phyloP scores from a whole-genome alignment of 1,139 yeast genomes.

The Kodamaea arcana region DNA sequence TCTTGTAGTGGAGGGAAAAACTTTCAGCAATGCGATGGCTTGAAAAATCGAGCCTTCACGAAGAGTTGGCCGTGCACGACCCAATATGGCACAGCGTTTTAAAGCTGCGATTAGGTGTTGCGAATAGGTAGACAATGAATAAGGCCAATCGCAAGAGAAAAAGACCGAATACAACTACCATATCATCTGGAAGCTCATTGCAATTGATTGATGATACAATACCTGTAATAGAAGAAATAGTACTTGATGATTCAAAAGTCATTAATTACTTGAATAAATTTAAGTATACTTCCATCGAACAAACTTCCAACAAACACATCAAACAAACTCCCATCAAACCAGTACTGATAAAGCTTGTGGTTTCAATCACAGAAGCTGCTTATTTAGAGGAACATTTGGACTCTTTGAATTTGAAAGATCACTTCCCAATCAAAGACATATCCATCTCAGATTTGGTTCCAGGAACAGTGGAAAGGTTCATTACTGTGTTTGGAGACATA shows the following conservation, averaged over 20 bases:
- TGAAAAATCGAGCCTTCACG: background rate
- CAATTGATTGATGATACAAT: slow-evolving; percentile 6
- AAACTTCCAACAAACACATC: too few species aligned
- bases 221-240: slow-evolving; percentile 5
- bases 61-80: background rate
- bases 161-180: slow-evolving; percentile 2
- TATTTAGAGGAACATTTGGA: slow-evolving; percentile 18
- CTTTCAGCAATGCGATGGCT: slow-evolving; percentile 1
- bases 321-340: slow-evolving; percentile 2
- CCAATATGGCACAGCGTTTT: too few species aligned
- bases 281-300: too few species aligned
- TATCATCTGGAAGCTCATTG: slow-evolving; percentile 2
- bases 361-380: slow-evolving; percentile 26
- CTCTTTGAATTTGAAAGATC: slow-evolving; percentile 10
- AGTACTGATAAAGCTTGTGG: slow-evolving; percentile 16
- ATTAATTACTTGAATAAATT: slow-evolving; percentile 18
- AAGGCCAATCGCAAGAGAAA: slow-evolving; percentile 8
- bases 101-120: too few species aligned
- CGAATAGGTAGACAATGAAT: background rate
- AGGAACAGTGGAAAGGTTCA: slow-evolving; percentile 28
- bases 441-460: slow-evolving; percentile 17
- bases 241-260: slow-evolving; percentile 20
- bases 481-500: slow-evolving; percentile 25
- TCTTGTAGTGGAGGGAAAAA: slow-evolving; percentile 16
- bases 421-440: slow-evolving; percentile 20